phyloP scores from a whole-genome alignment of 2,329 filamentous ascomycete species.

The Cladosporium sp. region DNA sequence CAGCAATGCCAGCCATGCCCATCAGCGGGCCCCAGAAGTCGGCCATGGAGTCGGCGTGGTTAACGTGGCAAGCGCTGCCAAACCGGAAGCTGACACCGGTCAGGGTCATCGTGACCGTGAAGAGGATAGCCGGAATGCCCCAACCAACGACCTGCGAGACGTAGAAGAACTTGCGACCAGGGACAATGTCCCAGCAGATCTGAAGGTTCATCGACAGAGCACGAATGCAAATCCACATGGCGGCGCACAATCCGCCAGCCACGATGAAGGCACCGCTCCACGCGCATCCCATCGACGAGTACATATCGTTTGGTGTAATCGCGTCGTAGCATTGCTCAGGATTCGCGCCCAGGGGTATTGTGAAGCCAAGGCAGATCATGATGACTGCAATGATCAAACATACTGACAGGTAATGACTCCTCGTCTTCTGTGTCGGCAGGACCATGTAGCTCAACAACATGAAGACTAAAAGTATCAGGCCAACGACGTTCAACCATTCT shows the following conservation, averaged over 20 bases:
- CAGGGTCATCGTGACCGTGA: conserved; percentile 69
- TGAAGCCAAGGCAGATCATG: conserved; percentile 85
- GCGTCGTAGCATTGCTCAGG: conserved; percentile 79
- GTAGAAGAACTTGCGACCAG: conserved; percentile 86
- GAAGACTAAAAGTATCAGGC: conserved; percentile 66
- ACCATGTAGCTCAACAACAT: conserved; percentile 72
- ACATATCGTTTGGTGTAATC: conserved; percentile 93
- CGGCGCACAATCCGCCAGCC: conserved; percentile 74
- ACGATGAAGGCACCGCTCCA: conserved; percentile 82
- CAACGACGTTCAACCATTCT: conserved; percentile 76
- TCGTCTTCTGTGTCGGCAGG: conserved; percentile 80
- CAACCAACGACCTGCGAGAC: conserved; percentile 73
- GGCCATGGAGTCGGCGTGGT: conserved; percentile 74
- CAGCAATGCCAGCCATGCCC: conserved; percentile 66
- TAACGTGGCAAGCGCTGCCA: conserved; percentile 87
- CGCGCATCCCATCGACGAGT: conserved; percentile 71
- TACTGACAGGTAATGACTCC: conserved; percentile 87
- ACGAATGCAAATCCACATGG: conserved; percentile 87
- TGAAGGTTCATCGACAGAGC: conserved; percentile 90
- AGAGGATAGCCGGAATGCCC: conserved; percentile 71
- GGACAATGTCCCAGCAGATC: conserved; percentile 93
- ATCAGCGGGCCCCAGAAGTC: conserved; percentile 89
- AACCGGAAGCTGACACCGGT: conserved; percentile 95
- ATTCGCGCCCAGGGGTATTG: conserved; percentile 72
- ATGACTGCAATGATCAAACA: conserved; percentile 71